Evolutionary conservation across 495 filamentous ascomycete genomes (phyloP), one percentile per base, ranked within the genome.

Genomic region (Massariosphaeria phaeospora): DNA sequence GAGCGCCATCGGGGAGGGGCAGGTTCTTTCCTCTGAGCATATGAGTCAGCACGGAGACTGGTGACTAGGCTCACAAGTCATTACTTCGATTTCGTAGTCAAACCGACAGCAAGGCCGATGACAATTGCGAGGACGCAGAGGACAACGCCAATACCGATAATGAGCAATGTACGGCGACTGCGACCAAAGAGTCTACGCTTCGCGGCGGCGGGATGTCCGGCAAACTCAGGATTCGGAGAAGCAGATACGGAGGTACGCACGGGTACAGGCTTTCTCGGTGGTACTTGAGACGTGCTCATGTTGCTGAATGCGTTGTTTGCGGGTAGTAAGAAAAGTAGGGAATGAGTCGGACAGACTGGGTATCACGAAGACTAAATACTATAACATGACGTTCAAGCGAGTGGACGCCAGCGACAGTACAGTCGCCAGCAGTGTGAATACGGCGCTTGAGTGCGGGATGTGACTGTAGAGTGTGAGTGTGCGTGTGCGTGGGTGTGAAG

Each of bases 101-200:
- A 67, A 13, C 80, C 77, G 30, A 79, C 76, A 10, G 76, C 70
- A 20, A 83, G 71, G 12, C 79, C 78, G 31, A 83, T 71, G 17
- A 80, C 75, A 38, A 84, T 63, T 0, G 72, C 77, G 10, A 82
- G 51, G 1, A 80, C 46, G 20, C 55, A 45, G 3, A 75, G 46
- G 15, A 69, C 17, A 0, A 74, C 25, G 8, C 67, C 63, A 1
- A 63, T 61, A n/a, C 74, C 34, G 9, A 70, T 57, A 9, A 72
- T 63, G 18, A 78, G 61, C 15, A 77, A 59, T 24, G 64, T 66
- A 18, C 66, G 66, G 29, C 75, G 67, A 24, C 68, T 62, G 25
- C 69, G 68, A 18, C 75, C 71, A 36, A 72, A 52, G 56, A 73
- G 76, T n/a, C 57, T n/a, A n/a, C 66, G 34, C 63, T 67, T 27